Evolutionary conservation across 176 grass and related monocot species (phyloP).

Genomic region (Aegilops tauschii): DNA sequence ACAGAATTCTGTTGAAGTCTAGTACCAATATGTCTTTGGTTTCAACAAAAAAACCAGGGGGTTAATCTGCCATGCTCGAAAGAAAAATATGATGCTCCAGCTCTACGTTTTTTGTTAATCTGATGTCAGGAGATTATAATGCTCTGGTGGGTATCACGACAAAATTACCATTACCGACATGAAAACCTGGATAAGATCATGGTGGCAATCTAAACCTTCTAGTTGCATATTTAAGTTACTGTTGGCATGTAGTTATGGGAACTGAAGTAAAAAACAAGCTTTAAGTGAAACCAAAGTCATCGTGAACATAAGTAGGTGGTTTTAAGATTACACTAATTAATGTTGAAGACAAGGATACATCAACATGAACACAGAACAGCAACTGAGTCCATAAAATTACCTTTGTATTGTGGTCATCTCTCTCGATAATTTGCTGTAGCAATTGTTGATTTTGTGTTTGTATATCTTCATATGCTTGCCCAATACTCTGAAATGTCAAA

Average conservation of each 20-base stretch:
- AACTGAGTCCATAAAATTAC: slow-evolving; percentile 38
- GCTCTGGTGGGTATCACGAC: not conserved
- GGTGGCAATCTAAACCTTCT: not conserved
- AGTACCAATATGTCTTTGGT: not conserved
- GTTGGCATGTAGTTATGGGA: not conserved
- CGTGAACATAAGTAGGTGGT: not conserved
- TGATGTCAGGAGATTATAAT: not conserved
- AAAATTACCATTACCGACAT: not conserved
- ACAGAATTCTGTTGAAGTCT: not conserved
- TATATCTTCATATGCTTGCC: slow-evolving; percentile 83
- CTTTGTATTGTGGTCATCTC: slow-evolving; percentile 98
- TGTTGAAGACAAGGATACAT: not conserved
- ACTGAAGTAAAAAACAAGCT: not conserved
- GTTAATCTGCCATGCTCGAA: not conserved
- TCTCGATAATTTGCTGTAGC: slow-evolving; percentile 87
- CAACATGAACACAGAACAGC: not conserved
- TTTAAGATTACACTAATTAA: not conserved
- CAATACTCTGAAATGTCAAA: slow-evolving; percentile 68
- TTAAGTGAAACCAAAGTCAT: slow-evolving; percentile 5
- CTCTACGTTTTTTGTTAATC: not conserved
- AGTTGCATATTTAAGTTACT: not conserved
- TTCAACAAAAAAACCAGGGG: not conserved
- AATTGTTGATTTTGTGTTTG: slow-evolving; percentile 93
- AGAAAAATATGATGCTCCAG: not conserved
- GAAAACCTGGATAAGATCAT: not conserved